phyloP scores from a whole-genome alignment of 768 basidiomycete genomes.

The Lentinula guzmanii region DNA sequence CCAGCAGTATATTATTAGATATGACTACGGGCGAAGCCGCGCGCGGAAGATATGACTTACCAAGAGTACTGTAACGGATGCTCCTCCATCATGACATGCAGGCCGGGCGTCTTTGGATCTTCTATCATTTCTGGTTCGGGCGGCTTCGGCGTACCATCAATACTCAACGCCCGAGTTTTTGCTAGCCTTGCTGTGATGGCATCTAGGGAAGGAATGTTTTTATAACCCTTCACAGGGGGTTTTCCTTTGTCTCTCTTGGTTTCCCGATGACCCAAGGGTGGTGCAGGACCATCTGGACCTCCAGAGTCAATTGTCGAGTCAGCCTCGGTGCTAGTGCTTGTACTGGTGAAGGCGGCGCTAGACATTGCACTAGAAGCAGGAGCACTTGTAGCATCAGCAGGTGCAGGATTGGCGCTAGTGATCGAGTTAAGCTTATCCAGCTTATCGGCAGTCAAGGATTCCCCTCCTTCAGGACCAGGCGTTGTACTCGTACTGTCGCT shows the following conservation, averaged over 20 bases:
- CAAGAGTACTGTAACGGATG: slow-evolving; percentile 84
- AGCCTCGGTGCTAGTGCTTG: slow-evolving; percentile 1
- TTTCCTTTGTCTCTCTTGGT: slow-evolving; percentile 30
- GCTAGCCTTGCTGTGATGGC: slow-evolving; percentile 78
- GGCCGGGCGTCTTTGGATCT: slow-evolving; percentile 77
- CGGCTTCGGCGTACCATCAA: slow-evolving; percentile 61
- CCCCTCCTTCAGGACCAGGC: slow-evolving; percentile 30
- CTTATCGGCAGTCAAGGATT: slow-evolving; percentile 60
- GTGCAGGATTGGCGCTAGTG: slow-evolving; percentile 16
- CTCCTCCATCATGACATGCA: slow-evolving; percentile 65
- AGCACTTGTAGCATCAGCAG: slow-evolving; percentile 13
- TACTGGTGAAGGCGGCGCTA: neutral
- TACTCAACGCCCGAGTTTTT: slow-evolving; percentile 59
- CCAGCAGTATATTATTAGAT: neutral
- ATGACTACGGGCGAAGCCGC: no score
- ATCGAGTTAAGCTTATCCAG: slow-evolving; percentile 62
- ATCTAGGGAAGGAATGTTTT: slow-evolving; percentile 83
- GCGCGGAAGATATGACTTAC: slow-evolving; percentile 30
- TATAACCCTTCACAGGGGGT: slow-evolving; percentile 50
- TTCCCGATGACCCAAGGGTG: neutral
- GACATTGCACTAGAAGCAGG: neutral
- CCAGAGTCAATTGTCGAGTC: neutral
- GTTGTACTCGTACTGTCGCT: slow-evolving; percentile 28
- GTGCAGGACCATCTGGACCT: slow-evolving; percentile 12
- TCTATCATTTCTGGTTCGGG: slow-evolving; percentile 76